Conservation (phyloP, 495 filamentous ascomycete species). For the Neurospora hispaniola region DNA sequence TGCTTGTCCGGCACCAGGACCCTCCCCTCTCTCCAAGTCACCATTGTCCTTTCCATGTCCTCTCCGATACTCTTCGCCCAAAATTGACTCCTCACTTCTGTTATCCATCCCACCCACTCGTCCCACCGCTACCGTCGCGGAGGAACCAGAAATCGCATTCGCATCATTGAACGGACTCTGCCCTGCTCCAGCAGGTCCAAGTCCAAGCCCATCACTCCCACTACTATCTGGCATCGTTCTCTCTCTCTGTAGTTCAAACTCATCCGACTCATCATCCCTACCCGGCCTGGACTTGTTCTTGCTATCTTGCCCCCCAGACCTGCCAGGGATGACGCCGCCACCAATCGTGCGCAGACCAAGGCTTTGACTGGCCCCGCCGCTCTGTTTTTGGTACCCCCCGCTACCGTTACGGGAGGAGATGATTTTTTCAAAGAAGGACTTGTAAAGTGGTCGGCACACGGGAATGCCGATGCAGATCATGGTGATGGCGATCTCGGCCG, state of each 20-base stretch:
- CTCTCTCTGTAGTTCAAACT: neutral
- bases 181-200: neutral
- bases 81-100: neutral
- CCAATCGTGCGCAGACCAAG: constrained; percentile 5
- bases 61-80: neutral
- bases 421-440: neutral
- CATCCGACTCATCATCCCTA: neutral
- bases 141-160: neutral
- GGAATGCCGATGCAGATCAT: constrained; percentile 16
- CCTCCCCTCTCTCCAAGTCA: neutral
- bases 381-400: constrained; percentile 5
- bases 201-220: neutral
- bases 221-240: neutral
- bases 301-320: neutral
- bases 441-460: constrained; percentile 14
- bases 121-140: neutral
- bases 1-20: neutral
- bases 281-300: neutral
- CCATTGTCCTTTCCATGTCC: neutral
- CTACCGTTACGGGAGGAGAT: neutral
- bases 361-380: neutral
- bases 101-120: neutral
- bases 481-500: constrained; percentile 15
- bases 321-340: neutral
- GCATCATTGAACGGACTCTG: neutral